Conservation (phyloP, 2,329 filamentous ascomycete genomes). For the Calonectria pseudoturangicola region DNA sequence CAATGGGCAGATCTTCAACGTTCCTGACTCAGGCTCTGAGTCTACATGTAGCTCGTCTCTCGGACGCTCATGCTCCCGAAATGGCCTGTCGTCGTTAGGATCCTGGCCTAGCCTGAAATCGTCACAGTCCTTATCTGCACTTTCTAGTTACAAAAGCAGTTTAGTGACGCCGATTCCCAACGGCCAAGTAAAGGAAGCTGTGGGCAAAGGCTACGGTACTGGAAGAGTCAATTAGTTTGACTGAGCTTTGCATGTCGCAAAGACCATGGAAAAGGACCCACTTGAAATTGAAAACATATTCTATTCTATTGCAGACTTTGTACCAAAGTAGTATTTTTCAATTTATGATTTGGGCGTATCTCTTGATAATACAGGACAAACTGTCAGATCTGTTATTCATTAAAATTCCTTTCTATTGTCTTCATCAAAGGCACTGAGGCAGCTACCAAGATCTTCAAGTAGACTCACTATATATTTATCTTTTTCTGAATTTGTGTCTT, state of each 20-base stretch:
- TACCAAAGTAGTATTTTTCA: too few relatives aligned
- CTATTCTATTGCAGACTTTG: too few relatives aligned
- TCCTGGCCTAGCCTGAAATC: conserved; percentile 33
- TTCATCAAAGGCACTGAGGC: too few relatives aligned
- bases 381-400: too few relatives aligned
- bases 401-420: too few relatives aligned
- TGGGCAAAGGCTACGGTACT: conserved; percentile 29
- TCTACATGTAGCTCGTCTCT: conserved; percentile 6
- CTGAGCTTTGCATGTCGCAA: background rate
- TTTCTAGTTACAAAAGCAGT: conserved; percentile 29
- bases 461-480: too few relatives aligned
- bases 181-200: conserved; percentile 30
- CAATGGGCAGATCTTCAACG: conserved; percentile 50
- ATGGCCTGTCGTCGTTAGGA: conserved; percentile 31
- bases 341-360: too few relatives aligned
- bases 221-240: background rate
- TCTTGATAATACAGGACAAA: too few relatives aligned
- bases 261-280: too few relatives aligned
- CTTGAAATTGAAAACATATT: too few relatives aligned
- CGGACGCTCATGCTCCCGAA: conserved; percentile 16
- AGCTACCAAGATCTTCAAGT: too few relatives aligned
- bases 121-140: conserved; percentile 27
- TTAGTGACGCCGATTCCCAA: conserved; percentile 34
- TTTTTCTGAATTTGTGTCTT: too few relatives aligned
- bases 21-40: conserved; percentile 50